Base-by-base conservation (phyloP, 192 early-diverging fungal species). In the Pilobolus umbonatus region DNA sequence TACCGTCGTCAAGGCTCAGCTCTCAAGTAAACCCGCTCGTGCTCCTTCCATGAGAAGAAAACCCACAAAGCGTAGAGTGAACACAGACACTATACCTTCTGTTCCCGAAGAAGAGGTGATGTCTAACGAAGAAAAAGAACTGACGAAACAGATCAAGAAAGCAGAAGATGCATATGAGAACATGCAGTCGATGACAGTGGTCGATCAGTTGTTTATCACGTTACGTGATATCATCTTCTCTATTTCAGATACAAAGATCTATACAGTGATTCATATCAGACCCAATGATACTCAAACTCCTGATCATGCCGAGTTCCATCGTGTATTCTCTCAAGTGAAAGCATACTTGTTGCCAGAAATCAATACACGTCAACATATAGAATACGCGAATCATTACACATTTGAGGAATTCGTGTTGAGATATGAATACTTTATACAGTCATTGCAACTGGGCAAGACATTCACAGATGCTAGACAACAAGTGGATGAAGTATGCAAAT, bases 231-330 rank as follows among this genome's bases (percentile, higher is more conserved):
- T 98, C 56, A 71, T 88, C 29, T 78, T 86, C 5, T 88, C 95
- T 0, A 79, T 93, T 45, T 65, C 76, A 19, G 80, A 87, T 46
- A 93, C 93, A 30, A 79, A 80, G 35, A 69, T 85, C 5, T 98
- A 93, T 90, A 77, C 87, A 31, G 77, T 96, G 7, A 74, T 89
- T 55, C 95, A 95, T 74, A 72, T 95, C 17, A 69, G 83, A 26
- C 84, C 91, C 5, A 85, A 89, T 54, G 81, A 84, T 60, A 28
- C 62, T 8, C 76, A 78, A 17, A 52, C 68, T 7, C 69, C 67
- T 4, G 74, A 78, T 50, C 35, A 47, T 3, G 77, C 84, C 52
- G 90, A 93, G 63, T 49, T 55, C 8, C 78, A 75, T 52, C 76
- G 76, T 34, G 76, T 98, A 39, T 77, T 72, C 32, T 62, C 79